A percentile compares a stretch with the other conserved stretches of the same genome.
These are phyloP conservation scores for Curvularia hawaiiensis DNA, from an alignment of 2,329 filamentous ascomycete genomes.

Conservation along the genomic window DNA sequence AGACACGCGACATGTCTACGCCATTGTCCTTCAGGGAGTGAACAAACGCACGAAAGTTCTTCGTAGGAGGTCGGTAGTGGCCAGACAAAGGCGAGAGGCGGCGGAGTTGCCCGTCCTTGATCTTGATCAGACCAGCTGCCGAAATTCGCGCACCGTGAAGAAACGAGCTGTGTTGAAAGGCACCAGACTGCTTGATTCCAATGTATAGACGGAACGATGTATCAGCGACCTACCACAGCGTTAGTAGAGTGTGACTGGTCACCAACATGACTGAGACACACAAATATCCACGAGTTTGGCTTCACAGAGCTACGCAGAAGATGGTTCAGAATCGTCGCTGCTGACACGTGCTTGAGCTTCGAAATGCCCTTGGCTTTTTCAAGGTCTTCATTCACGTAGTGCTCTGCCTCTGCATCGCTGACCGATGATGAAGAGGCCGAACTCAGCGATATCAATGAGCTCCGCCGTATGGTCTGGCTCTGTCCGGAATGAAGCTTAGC, in stretches of 20 bases:
- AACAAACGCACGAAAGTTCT: constrained; percentile 84
- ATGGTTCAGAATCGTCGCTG: constrained; percentile 77
- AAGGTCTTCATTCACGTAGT: constrained; percentile 68
- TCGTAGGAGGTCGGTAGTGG: constrained; percentile 83
- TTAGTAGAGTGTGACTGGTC: background rate
- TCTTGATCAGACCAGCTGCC: constrained; percentile 82
- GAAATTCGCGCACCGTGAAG: constrained; percentile 81
- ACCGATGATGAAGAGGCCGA: constrained; percentile 50
- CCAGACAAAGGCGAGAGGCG: constrained; percentile 72
- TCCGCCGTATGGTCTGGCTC: constrained; percentile 27
- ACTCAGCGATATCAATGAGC: constrained; percentile 32
- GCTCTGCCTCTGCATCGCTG: constrained; percentile 66
- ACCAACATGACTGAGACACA: constrained; percentile 31
- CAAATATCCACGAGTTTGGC: constrained; percentile 94
- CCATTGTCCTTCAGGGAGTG: constrained; percentile 72
- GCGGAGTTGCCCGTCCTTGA: constrained; percentile 78
- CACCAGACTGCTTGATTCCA: constrained; percentile 85
- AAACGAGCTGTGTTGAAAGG: constrained; percentile 91
- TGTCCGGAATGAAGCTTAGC: constrained; percentile 32
- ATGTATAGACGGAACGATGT: constrained; percentile 85
- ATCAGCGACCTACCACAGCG: constrained; percentile 63
- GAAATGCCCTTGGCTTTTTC: constrained; percentile 65
- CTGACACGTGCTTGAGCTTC: constrained; percentile 70
- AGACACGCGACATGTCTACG: constrained; percentile 79
- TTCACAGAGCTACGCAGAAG: constrained; percentile 78